Base-by-base conservation (phyloP, 1,284 basidiomycete species). In the Irpex rosettiformis region DNA sequence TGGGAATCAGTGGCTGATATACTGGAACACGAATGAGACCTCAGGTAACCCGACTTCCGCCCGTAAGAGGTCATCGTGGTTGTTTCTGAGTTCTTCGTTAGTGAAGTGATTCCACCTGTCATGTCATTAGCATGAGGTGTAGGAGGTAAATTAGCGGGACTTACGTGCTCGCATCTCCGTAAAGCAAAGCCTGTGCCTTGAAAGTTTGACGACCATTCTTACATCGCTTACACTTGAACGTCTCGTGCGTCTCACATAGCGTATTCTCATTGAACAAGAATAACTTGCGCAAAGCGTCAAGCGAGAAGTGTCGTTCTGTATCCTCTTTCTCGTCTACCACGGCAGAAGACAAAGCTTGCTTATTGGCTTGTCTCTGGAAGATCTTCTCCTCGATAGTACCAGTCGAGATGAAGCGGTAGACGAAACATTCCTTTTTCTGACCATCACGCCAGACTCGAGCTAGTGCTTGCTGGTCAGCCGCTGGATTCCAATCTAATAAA, bases 381-480 rank as follows among this genome's bases (percentile, higher is more conserved):
- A 98, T 97, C 79, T 98, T 99, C 75, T 99, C 97, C 75, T 99
- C 97, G 64, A 99, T 98, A 1, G 96, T 97, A 1, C 96, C 96
- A 0, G 96, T 97, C 1, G 94, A 91, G 67, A 98, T 96, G 75
- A 98, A 99, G 21, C 96, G 93, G 70, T 99, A 99, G 2, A 98
- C 96, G 66, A 98, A 99, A 71, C 95, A 98, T 75, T 96, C 94
- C 85, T 99, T 99, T 85, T 98, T 99, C 74, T 99, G 96, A 0
- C 96, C 96, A 69, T 99, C 96, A 78, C 97, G 91, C 96, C 96
- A 99, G 1, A 99, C 96, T 73, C 96, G 93, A 42, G 96, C 96
- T 4, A 99, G 81, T 7, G 96, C 96, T 73, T 99, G 97, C 72
- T 99, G 97, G 73, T 99, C 96, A 37, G 96, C 94, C 4, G 96